Percentiles rank a stretch among this genome's conserved stretches.
These are phyloP conservation scores for Erysimum cheiranthoides DNA, from an alignment of 345 rosid species.

Conservation along the genomic window DNA sequence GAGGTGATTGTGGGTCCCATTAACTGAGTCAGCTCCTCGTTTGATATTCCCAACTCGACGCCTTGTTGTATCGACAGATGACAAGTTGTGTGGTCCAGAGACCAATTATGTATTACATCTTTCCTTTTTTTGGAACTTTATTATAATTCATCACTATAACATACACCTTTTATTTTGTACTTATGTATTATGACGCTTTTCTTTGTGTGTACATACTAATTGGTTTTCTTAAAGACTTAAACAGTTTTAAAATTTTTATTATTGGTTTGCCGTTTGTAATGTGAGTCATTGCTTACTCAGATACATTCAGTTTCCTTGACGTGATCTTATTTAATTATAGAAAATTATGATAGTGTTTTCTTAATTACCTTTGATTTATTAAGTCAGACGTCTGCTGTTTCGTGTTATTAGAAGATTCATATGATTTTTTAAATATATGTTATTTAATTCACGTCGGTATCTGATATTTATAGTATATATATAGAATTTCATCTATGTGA, in stretches of 20 bases:
- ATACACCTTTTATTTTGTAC: background rate
- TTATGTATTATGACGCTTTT: constrained; percentile 2
- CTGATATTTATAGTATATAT: background rate
- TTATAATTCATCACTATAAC: constrained; percentile 32
- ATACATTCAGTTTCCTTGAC: constrained; percentile 28
- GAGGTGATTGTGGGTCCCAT: constrained; percentile 49
- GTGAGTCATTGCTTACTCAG: constrained; percentile 44
- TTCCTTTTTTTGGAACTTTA: constrained; percentile 36
- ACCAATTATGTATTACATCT: background rate
- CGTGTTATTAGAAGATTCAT: background rate
- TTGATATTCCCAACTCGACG: constrained; percentile 39
- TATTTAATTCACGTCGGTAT: constrained; percentile 10
- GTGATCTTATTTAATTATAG: constrained; percentile 20
- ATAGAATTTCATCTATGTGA: background rate
- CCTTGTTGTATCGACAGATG: constrained; percentile 43
- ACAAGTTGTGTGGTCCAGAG: constrained; percentile 47
- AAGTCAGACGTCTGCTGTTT: background rate
- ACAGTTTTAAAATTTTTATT: background rate
- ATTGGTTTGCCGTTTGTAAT: constrained; percentile 36
- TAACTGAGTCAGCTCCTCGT: constrained; percentile 53
- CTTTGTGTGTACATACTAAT: background rate
- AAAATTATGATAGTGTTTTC: constrained; percentile 11
- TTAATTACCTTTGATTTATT: constrained; percentile 20
- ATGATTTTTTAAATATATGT: too few relatives aligned
- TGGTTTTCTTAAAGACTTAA: too few relatives aligned